Base-by-base conservation (phyloP, 371 early-diverging fungal species). In the Choanephora cucurbitarum region DNA sequence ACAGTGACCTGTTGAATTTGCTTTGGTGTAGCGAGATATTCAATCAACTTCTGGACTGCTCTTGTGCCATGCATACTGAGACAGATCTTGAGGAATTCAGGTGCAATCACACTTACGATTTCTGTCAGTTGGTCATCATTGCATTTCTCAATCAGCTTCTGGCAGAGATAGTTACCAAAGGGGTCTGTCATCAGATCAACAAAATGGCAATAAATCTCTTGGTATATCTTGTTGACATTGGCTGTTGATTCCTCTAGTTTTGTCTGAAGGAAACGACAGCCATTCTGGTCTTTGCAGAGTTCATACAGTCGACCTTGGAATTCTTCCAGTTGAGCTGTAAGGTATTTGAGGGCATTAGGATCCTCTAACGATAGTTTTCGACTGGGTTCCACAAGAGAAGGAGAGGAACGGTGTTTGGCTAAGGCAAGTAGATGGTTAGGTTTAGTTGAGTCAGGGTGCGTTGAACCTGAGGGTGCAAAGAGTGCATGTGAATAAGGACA, bases 21-120 rank as follows among this genome's bases (percentile, higher is more conserved):
- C 49, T 81, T 67, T 22, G 81, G 77, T 2, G 74, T 81, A 14
- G 85, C 79, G 11, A 93, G 59, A 57, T 76, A 81, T 58, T 98
- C 99, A 52, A 99, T 90, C 70, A 96, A 80, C 73, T 93, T 95
- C 67, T 99, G 98, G 37, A 95, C 88, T 8, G 97, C 99, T 48
- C 99, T 83, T 32, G 98, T 98, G 18, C 99, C 99, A 69, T 98
- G 98, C 87, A 95, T 92, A 72, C 96, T 96, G 46, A 94, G 69
- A 32, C 91, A 88, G 44, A 98, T 91, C 32, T 69, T 79, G 34
- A 90, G 81, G 22, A 98, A 63, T 13, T 91, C 86, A 1, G 87
- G 84, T 0, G 90, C 81, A 0, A 92, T 87, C 5, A 67, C 79
- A 40, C 85, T 79, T 5, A 94, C 83, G 52, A 95, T 84, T 46